Evolutionary conservation across 495 filamentous ascomycete genomes (phyloP).

Genomic region (Penicillium herquei): DNA sequence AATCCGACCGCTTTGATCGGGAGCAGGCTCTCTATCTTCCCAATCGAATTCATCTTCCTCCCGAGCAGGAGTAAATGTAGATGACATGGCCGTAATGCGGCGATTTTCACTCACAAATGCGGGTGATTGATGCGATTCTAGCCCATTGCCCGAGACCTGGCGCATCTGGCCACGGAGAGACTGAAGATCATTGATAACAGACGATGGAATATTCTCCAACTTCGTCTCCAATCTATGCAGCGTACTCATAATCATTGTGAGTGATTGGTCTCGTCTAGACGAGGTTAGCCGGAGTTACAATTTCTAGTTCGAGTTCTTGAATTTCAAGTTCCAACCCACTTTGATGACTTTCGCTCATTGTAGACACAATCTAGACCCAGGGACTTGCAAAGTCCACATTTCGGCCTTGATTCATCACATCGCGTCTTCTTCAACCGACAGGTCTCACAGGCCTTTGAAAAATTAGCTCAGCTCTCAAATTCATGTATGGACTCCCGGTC

Average conservation of each 20-base stretch:
- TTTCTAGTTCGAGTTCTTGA: too few species aligned
- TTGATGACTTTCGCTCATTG: constrained; percentile 50
- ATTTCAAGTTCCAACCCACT: constrained; percentile 25
- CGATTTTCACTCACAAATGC: constrained; percentile 10
- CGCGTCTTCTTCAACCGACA: constrained; percentile 51
- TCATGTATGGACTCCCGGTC: not conserved
- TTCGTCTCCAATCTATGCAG: constrained; percentile 49
- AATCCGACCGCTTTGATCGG: constrained; percentile 33
- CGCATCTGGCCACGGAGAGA: constrained; percentile 28
- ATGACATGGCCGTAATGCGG: constrained; percentile 11
- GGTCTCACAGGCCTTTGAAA: constrained; percentile 43
- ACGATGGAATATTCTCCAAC: constrained; percentile 39
- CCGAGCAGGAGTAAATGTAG: constrained; percentile 30
- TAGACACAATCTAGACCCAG: constrained; percentile 49
- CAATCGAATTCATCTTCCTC: constrained; percentile 37
- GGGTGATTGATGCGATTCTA: constrained; percentile 17
- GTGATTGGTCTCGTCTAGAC: constrained; percentile 44
- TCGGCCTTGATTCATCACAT: constrained; percentile 49
- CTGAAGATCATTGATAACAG: constrained; percentile 35
- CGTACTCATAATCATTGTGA: constrained; percentile 50
- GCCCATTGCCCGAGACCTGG: constrained; percentile 6
- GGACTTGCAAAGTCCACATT: constrained; percentile 48
- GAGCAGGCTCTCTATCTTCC: constrained; percentile 29
- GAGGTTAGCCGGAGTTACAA: not conserved
- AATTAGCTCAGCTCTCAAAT: not conserved